Evolutionary conservation across 2,329 filamentous ascomycete genomes (phyloP).

Genomic region (Pezicula radicicola): DNA sequence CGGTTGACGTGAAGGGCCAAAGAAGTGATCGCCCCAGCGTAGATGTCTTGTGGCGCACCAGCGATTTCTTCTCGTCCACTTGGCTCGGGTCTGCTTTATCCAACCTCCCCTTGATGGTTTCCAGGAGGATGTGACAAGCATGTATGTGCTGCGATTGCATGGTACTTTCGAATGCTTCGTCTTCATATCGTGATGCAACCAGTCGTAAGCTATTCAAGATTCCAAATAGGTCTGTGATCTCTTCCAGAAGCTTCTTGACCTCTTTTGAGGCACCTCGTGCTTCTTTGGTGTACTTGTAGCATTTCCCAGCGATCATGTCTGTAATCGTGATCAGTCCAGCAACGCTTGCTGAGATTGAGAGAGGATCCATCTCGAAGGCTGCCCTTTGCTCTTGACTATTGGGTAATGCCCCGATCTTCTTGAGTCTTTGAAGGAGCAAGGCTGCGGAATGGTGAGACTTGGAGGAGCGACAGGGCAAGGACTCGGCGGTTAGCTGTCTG

Average conservation of each 20-base stretch:
- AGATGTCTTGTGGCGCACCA: not conserved
- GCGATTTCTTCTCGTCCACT: no score
- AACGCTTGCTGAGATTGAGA: constrained; percentile 7
- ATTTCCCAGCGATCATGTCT: constrained; percentile 2
- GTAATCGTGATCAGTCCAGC: constrained; percentile 9
- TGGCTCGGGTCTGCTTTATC: constrained; percentile 2
- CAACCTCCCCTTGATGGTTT: constrained; percentile 3
- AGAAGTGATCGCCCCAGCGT: constrained; percentile 2
- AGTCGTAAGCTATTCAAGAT: constrained; percentile 3
- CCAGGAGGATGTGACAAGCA: constrained; percentile 10
- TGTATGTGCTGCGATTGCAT: constrained; percentile 10
- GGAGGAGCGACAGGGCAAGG: no score
- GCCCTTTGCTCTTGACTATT: not conserved
- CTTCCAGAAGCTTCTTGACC: constrained; percentile 3
- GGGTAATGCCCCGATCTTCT: no score
- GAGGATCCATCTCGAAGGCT: constrained; percentile 1
- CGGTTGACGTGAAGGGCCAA: constrained; percentile 10
- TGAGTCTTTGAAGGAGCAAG: no score
- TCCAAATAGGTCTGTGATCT: constrained; percentile 6
- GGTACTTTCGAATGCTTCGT: not conserved
- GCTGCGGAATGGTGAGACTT: no score
- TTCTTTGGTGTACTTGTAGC: constrained; percentile 9
- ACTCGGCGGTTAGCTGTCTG: no score
- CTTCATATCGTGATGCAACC: not conserved
- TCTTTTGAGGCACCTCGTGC: constrained; percentile 4